Base-by-base conservation (phyloP, 2,329 filamentous ascomycete species). In the Reticulascus tulasneorum region DNA sequence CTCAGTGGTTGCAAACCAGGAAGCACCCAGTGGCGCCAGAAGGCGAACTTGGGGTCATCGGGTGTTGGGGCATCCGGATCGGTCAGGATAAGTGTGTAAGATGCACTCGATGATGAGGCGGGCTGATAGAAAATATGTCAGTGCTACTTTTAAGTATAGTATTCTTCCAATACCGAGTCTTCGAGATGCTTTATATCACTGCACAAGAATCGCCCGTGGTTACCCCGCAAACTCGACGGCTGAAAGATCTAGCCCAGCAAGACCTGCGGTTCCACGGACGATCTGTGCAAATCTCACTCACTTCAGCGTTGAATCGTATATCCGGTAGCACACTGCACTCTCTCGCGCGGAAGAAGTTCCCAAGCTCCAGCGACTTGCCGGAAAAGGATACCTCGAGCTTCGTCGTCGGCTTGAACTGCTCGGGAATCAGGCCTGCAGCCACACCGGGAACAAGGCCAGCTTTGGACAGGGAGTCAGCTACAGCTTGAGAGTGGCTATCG, bases 51-150 rank as follows among this genome's bases (percentile, higher is more conserved):
- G 6, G 69, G 71, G 33, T 76, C 67, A 23, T 71, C 67, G 0
- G 73, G 73, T 0, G 71, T 75, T 0, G 73, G 73, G 15, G 72
- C 73, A 40, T 76, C 73, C 0, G 72, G 71, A 37, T 76, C 73
- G 16, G 74, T 59, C 25, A 77, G 58, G 44, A 76, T 54, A 33
- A 75, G 55, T 23, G 64, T 61, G 51, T 71, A 76, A 2, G 56
- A 59, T 1, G 55, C 46, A 19, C 49, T 51, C 8, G 49, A 41
- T 1, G 50, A 40, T 3, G 49, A 48, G n/a, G 48, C 52, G 6
- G 40, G 20, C 50, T 60, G 36, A 12, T 7, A 19, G 16, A 8
- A 9, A 9, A 19, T n/a, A n/a, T n/a, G n/a, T n/a, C n/a, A n/a
- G n/a, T n/a, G n/a, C n/a, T n/a, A n/a, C n/a, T n/a, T n/a, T n/a